A percentile compares a stretch with the other conserved stretches of the same genome.
Evolutionary conservation across 768 basidiomycete genomes (phyloP).

Genomic region (Naematelia aurantialba): DNA sequence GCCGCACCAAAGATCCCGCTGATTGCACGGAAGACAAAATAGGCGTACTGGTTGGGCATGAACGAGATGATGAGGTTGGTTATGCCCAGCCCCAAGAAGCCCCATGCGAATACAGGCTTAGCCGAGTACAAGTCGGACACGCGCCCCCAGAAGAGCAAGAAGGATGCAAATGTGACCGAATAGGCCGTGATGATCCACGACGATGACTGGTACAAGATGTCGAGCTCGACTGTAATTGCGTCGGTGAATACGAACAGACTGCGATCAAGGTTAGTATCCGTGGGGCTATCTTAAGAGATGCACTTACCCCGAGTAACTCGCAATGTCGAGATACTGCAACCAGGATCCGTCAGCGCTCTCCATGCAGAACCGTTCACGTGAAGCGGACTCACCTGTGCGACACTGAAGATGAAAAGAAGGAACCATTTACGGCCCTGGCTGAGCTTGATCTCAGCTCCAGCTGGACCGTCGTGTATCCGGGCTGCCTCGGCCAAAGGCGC

Average conservation of each 20-base stretch:
- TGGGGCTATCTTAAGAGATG: background rate
- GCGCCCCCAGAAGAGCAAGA: slow-evolving; percentile 34
- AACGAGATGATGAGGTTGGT: slow-evolving; percentile 28
- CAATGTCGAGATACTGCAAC: slow-evolving; percentile 15
- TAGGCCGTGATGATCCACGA: slow-evolving; percentile 25
- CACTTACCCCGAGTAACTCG: slow-evolving; percentile 10
- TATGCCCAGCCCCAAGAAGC: slow-evolving; percentile 29
- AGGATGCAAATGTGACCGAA: slow-evolving; percentile 29
- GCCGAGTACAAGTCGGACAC: slow-evolving; percentile 32
- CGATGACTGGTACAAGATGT: slow-evolving; percentile 8
- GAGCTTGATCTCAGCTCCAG: slow-evolving; percentile 2
- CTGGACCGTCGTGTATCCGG: background rate
- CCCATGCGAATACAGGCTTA: slow-evolving; percentile 25
- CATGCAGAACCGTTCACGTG: background rate
- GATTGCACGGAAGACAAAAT: slow-evolving; percentile 35
- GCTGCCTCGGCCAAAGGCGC: background rate
- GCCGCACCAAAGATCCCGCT: slow-evolving; percentile 27
- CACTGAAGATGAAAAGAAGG: slow-evolving; percentile 16
- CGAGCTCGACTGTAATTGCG: slow-evolving; percentile 12
- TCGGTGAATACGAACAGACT: slow-evolving; percentile 20
- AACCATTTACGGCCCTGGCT: slow-evolving; percentile 15
- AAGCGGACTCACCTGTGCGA: slow-evolving; percentile 8
- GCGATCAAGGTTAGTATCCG: background rate
- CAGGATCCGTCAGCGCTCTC: background rate
- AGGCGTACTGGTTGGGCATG: slow-evolving; percentile 29